Evolutionary conservation across 768 basidiomycete genomes (phyloP).

Genomic region (Auricularia cornea): DNA sequence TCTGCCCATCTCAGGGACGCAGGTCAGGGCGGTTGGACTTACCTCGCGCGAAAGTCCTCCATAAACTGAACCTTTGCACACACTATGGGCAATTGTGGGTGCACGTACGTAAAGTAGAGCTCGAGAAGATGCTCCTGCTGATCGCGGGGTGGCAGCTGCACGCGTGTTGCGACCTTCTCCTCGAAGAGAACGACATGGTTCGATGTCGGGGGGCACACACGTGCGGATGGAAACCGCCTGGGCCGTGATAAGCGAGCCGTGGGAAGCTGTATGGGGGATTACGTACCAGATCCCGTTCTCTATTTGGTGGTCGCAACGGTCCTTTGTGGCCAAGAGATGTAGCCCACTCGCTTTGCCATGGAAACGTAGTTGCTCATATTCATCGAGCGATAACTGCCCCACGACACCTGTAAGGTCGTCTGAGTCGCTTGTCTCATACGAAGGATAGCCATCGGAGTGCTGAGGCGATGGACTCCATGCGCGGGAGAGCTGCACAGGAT

Average conservation of each 20-base stretch:
- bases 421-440: conserved; percentile 9
- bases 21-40: not conserved
- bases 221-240: conserved; percentile 53
- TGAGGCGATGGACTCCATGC: conserved; percentile 55
- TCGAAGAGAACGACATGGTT: not conserved
- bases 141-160: conserved; percentile 45
- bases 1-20: not conserved
- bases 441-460: conserved; percentile 16
- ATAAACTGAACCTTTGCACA: conserved; percentile 64
- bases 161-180: conserved; percentile 5
- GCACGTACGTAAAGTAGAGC: conserved; percentile 76
- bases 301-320: conserved; percentile 53
- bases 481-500: conserved; percentile 35
- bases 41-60: conserved; percentile 35
- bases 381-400: conserved; percentile 81
- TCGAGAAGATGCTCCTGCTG: conserved; percentile 63
- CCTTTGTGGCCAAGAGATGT: conserved; percentile 59
- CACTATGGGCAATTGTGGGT: conserved; percentile 68
- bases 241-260: not conserved
- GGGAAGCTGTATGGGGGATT: conserved; percentile 7
- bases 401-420: conserved; percentile 53
- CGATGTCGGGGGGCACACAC: conserved; percentile 76
- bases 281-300: conserved; percentile 70
- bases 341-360: conserved; percentile 81
- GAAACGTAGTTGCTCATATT: conserved; percentile 72